Conservation (phyloP, 139 green algal species). For the Spirogloea muscicola region DNA sequence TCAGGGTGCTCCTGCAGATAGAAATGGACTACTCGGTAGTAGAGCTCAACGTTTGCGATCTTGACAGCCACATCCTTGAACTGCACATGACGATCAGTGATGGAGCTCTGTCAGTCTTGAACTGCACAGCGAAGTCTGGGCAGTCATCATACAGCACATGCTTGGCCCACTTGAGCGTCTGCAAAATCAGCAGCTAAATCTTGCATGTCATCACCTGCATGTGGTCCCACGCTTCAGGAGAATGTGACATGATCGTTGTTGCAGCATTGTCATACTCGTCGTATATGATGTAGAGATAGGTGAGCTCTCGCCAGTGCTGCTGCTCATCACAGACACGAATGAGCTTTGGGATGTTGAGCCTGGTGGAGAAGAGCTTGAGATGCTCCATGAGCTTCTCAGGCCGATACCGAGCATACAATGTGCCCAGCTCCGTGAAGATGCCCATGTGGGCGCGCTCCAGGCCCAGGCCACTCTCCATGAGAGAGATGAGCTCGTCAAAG, state of each 20-base stretch:
- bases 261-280: conserved; percentile 98
- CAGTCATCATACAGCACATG: too few relatives aligned
- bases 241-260: conserved; percentile 89
- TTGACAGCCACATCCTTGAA: conserved; percentile 97
- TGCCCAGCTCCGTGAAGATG: conserved; percentile 98
- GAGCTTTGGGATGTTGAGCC: conserved; percentile 96
- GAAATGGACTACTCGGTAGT: conserved; percentile 93
- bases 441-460: conserved; percentile 98
- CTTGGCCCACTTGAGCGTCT: too few relatives aligned
- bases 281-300: conserved; percentile 94
- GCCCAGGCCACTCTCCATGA: conserved; percentile 95
- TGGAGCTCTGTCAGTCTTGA: too few relatives aligned
- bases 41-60: conserved; percentile 76
- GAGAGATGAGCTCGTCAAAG: conserved; percentile 88
- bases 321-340: conserved; percentile 92
- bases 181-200: too few relatives aligned
- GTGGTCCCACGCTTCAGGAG: conserved; percentile 92
- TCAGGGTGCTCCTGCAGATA: conserved; percentile 96
- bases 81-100: too few relatives aligned
- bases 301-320: conserved; percentile 93
- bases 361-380: conserved; percentile 94
- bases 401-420: conserved; percentile 80
- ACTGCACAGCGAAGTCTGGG: too few relatives aligned
- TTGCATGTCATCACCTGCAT: conserved; percentile 43
- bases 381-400: conserved; percentile 97